A percentile compares a stretch with the other conserved stretches of the same genome.
phyloP scores from a whole-genome alignment of 108 stramenopile genomes.

The Aurantiochytrium sp. region DNA sequence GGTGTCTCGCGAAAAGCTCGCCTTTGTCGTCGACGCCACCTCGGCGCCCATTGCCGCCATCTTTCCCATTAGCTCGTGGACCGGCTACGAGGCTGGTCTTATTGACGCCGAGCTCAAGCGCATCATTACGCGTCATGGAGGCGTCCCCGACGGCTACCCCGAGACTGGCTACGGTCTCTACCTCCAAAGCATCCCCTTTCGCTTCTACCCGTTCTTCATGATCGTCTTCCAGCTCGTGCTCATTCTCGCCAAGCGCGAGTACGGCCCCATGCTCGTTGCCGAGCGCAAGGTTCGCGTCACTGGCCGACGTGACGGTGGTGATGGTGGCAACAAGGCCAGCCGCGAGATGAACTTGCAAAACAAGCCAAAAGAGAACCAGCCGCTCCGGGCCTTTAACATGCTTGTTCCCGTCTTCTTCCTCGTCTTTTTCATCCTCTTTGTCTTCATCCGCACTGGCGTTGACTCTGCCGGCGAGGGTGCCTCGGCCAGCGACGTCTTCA shows the following conservation, averaged over 20 bases:
- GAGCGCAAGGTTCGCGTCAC: conserved; percentile 56
- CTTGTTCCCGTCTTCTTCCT: conserved; percentile 37
- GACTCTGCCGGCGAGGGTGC: conserved; percentile 22
- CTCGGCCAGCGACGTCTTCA: conserved; percentile 47
- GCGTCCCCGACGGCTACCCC: not conserved
- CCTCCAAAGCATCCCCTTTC: conserved; percentile 48
- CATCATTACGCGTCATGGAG: not conserved
- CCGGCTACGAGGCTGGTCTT: conserved; percentile 45
- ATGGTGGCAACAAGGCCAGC: conserved; percentile 27
- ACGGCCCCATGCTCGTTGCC: conserved; percentile 61
- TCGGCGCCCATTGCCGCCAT: conserved; percentile 53
- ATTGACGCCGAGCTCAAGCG: conserved; percentile 44
- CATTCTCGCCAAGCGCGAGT: conserved; percentile 43
- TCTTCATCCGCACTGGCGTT: conserved; percentile 48
- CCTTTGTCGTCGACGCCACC: conserved; percentile 59
- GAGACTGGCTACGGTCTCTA: conserved; percentile 50
- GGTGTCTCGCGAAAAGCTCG: conserved; percentile 54
- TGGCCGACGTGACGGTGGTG: conserved; percentile 58
- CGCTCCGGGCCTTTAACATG: conserved; percentile 51
- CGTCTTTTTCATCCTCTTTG: conserved; percentile 54
- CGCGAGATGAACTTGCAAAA: conserved; percentile 26
- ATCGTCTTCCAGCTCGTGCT: conserved; percentile 30
- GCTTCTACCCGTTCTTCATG: conserved; percentile 54
- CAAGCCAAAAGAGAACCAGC: conserved; percentile 48
- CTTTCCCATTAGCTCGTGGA: conserved; percentile 50